phyloP scores from a whole-genome alignment of 78 protist species.

The Diacronema lutheri region DNA sequence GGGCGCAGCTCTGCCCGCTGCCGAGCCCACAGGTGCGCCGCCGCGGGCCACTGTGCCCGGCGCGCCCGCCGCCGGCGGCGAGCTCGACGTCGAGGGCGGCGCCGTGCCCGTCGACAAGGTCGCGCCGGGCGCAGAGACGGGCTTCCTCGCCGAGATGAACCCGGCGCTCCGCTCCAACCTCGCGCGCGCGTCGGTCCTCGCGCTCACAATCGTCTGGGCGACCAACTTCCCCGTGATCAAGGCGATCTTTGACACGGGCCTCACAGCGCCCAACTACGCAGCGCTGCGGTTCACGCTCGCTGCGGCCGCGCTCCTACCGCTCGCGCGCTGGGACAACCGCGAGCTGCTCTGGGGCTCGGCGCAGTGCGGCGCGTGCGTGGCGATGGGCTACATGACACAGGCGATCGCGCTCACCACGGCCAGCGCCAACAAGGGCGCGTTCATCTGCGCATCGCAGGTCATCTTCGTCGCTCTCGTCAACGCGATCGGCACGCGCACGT shows the following conservation, averaged over 20 bases:
- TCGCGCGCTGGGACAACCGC: neutral
- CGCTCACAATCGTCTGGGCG: neutral
- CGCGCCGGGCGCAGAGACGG: too few relatives aligned
- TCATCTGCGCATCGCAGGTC: neutral
- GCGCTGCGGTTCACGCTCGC: neutral
- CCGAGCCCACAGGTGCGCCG: too few relatives aligned
- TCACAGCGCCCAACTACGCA: neutral
- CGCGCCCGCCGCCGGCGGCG: too few relatives aligned
- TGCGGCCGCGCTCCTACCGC: neutral
- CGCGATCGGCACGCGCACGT: neutral
- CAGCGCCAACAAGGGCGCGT: neutral
- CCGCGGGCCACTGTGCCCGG: too few relatives aligned
- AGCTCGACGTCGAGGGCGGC: too few relatives aligned
- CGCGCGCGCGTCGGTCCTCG: neutral
- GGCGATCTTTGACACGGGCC: neutral
- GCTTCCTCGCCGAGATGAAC: too few relatives aligned
- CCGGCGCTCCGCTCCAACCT: too few relatives aligned
- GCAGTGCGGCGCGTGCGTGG: neutral
- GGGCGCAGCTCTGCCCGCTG: too few relatives aligned
- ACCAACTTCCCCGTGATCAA: neutral
- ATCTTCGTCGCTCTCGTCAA: neutral
- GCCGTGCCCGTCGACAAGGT: too few relatives aligned
- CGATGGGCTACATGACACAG: neutral
- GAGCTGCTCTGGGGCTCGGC: neutral
- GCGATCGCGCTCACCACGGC: neutral